A percentile compares a stretch with the other conserved stretches of the same genome.
Conservation (phyloP, 2,329 filamentous ascomycete genomes). For the Macrophomina tecta region DNA sequence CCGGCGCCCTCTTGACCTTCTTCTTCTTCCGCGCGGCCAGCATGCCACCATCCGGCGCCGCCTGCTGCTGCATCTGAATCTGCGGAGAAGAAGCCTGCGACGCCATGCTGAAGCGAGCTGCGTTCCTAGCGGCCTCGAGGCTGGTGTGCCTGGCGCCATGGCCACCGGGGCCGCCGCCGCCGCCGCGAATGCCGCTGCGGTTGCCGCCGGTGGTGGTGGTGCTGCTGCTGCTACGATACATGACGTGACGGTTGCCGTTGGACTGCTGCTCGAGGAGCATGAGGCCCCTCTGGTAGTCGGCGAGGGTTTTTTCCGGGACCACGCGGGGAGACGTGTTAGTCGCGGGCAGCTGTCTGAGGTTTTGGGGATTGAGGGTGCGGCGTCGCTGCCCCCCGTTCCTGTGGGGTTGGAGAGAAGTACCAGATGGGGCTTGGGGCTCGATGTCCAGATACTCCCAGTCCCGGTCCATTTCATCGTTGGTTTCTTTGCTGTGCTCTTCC, state of each 20-base stretch:
- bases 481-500: conserved; percentile 47
- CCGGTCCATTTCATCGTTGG: conserved; percentile 26
- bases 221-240: neutral
- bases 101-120: too few relatives aligned
- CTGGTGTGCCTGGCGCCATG: too few relatives aligned
- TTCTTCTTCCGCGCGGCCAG: too few relatives aligned
- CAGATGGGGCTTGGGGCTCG: neutral
- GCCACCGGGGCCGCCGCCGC: neutral
- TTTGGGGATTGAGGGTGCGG: too few relatives aligned
- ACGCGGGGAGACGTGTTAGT: neutral
- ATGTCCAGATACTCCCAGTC: conserved; percentile 21
- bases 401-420: neutral
- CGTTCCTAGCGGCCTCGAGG: too few relatives aligned
- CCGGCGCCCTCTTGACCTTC: too few relatives aligned
- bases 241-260: neutral
- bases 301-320: neutral
- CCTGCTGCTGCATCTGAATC: too few relatives aligned
- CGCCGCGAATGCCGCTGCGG: neutral
- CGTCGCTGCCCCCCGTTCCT: too few relatives aligned
- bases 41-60: too few relatives aligned
- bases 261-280: neutral
- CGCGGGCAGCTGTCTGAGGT: too few relatives aligned
- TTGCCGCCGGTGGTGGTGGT: too few relatives aligned
- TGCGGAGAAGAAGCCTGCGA: too few relatives aligned
- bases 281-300: neutral